These are phyloP conservation scores for Colletotrichum orchidophilum DNA, from an alignment of 2,329 filamentous ascomycete genomes.

Conservation along the genomic window DNA sequence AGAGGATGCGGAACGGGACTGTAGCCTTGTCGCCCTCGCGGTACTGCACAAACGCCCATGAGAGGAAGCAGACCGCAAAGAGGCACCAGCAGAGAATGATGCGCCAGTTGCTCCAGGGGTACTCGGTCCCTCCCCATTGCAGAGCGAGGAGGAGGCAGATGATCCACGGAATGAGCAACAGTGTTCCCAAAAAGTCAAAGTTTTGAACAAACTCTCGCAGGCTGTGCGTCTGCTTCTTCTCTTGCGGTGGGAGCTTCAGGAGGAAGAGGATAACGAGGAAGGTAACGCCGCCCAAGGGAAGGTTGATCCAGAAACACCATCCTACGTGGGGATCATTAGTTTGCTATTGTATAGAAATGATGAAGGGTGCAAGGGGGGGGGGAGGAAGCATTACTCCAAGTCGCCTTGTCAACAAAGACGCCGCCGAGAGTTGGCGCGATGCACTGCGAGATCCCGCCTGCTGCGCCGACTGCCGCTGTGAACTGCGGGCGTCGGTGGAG, in stretches of 20 bases:
- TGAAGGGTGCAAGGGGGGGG: neutral
- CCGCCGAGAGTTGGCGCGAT: conserved; percentile 60
- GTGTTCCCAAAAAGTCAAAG: conserved; percentile 33
- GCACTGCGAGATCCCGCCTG: conserved; percentile 64
- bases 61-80: conserved; percentile 60
- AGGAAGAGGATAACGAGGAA: conserved; percentile 50
- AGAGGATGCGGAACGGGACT: conserved; percentile 57
- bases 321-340: neutral
- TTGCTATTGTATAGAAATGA: neutral
- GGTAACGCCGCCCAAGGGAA: conserved; percentile 56
- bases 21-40: conserved; percentile 62
- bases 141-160: neutral
- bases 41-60: conserved; percentile 64
- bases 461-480: conserved; percentile 62
- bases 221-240: conserved; percentile 42
- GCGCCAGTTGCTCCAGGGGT: conserved; percentile 45
- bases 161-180: conserved; percentile 1
- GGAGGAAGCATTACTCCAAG: conserved; percentile 49
- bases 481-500: conserved; percentile 62
- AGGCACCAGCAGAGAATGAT: conserved; percentile 59
- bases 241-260: conserved; percentile 47
- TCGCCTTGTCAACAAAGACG: conserved; percentile 56
- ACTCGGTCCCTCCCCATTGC: conserved; percentile 1
- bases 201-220: conserved; percentile 43
- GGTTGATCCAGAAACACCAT: conserved; percentile 59